Evolutionary conservation across 257 asterid species (phyloP), one percentile per base, ranked within the genome.

Genomic region (Cynanchum wilfordii): DNA sequence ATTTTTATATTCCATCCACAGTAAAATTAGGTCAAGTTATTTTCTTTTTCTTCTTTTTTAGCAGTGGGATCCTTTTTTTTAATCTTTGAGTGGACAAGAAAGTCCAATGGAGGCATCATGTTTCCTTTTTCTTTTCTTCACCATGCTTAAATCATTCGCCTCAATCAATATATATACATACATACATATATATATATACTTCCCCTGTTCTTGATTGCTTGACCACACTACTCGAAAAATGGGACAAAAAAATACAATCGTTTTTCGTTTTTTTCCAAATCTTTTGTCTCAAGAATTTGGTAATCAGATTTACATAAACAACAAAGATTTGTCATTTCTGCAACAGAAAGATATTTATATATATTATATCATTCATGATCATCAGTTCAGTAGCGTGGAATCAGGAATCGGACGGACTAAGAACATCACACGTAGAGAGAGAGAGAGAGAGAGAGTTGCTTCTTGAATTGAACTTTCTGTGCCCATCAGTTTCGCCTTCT

Each of bases 21-120:
- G 73, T 42, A 68, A 76, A 76, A 63, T 76, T 76, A 70, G 80
- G 80, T 76, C 76, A 16, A 7, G 17, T 11, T 0, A 9, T 49
- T 49, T 10, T 10, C 52, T 49, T 15, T 49, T 47, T 49, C 0
- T 50, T 50, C 17, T 49, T 1, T 29, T 60, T 13, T 5, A 24
- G 25, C 16, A 19, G 55, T 17, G 69, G 54, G 64, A 42, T 42
- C 47, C 10, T 42, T 49, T 38, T 16, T 24, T 49, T 3, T 33
- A 30, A 30, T 30, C 36, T 30, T 33, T 50, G 24, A 59, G 76
- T 76, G 67, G 71, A 30, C 11, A 52, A 62, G 36, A 10, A 58
- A 38, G 6, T 25, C 42, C 49, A 65, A 69, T 19, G 57, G 42
- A 70, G 76, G 77, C 83, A 63, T 50, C 44, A 9, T 44, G 45